Conservation (phyloP, 805 yeast genomes). For the Cyberlindnera maclurae region DNA sequence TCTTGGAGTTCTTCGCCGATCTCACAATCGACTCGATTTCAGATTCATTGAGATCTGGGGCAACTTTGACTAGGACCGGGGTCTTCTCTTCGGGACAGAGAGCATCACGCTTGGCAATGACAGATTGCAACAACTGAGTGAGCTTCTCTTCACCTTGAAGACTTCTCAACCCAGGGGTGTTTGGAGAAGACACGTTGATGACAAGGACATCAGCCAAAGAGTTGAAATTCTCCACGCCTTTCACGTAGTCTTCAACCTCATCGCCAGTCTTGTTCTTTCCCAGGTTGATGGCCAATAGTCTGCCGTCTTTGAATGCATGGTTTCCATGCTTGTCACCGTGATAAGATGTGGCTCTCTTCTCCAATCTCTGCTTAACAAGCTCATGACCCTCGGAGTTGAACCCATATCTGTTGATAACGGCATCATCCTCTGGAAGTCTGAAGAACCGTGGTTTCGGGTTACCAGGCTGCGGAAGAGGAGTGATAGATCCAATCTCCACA, state of each 20-base stretch:
- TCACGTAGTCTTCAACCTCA: conserved; percentile 77
- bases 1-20: conserved; percentile 65
- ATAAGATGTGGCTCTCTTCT: conserved; percentile 46
- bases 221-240: conserved; percentile 79
- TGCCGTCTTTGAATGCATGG: conserved; percentile 52
- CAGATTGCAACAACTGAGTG: conserved; percentile 55
- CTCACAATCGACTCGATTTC: conserved; percentile 79
- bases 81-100: conserved; percentile 43
- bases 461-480: conserved; percentile 91
- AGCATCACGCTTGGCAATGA: conserved; percentile 64
- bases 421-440: conserved; percentile 76
- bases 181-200: conserved; percentile 90
- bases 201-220: conserved; percentile 83
- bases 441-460: conserved; percentile 92
- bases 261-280: conserved; percentile 94
- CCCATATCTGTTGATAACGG: conserved; percentile 92
- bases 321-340: conserved; percentile 23
- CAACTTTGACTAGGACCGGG: conserved; percentile 83
- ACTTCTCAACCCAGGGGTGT: conserved; percentile 90
- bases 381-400: conserved; percentile 89
- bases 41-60: conserved; percentile 81
- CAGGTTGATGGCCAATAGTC: conserved; percentile 72
- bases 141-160: conserved; percentile 74
- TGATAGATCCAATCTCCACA: conserved; percentile 89
- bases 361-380: conserved; percentile 60